Conservation (phyloP, 306 rosid species). For the Cucurbita ficifolia region DNA sequence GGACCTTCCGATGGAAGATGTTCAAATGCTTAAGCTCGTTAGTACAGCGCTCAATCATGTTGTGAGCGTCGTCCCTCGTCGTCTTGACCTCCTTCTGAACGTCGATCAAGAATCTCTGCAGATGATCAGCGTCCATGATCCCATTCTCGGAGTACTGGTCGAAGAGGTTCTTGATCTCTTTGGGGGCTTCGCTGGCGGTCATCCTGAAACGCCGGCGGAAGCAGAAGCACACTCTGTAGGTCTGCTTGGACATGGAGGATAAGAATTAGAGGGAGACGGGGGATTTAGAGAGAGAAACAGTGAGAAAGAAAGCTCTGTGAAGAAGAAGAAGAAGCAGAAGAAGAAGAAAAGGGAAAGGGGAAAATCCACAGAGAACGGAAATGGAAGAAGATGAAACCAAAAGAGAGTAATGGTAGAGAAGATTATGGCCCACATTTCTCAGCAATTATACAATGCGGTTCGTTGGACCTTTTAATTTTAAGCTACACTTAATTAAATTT, state of each 20-base stretch:
- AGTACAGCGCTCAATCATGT: conserved; percentile 30
- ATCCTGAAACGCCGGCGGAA: conserved; percentile 65
- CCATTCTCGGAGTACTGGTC: conserved; percentile 59
- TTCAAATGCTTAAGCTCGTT: conserved; percentile 35
- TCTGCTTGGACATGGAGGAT: conserved; percentile 58
- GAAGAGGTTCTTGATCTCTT: conserved; percentile 47
- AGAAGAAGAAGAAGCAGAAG: background rate
- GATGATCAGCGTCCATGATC: conserved; percentile 39
- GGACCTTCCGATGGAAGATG: conserved; percentile 51
- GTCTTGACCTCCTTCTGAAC: conserved; percentile 44
- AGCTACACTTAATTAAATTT: too few species aligned
- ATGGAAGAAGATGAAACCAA: background rate
- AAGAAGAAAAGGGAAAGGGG: background rate
- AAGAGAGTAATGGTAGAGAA: background rate
- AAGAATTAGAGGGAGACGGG: background rate
- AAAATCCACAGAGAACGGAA: background rate
- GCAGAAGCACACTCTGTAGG: conserved; percentile 88
- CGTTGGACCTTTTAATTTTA: too few species aligned
- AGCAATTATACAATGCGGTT: too few species aligned
- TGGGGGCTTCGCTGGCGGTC: conserved; percentile 53
- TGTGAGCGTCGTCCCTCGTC: conserved; percentile 49
- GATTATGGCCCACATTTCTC: background rate
- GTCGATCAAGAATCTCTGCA: conserved; percentile 46
- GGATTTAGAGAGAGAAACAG: background rate
- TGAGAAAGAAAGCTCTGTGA: background rate